Conservation (phyloP, 2,329 filamentous ascomycete genomes). For the Clonostachys chloroleuca region DNA sequence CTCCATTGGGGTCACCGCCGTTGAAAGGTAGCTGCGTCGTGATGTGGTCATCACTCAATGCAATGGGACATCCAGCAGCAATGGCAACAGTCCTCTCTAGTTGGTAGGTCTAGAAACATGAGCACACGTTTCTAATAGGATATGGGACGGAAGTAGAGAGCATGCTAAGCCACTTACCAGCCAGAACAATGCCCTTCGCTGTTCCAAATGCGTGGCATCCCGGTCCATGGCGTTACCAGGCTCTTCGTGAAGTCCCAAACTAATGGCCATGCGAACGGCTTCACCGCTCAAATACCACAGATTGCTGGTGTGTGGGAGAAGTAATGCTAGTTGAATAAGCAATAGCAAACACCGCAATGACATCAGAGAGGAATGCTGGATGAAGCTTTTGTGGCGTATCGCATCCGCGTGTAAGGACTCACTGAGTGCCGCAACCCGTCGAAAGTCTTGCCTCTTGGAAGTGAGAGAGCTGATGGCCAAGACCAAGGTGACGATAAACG, state of each 20-base stretch:
- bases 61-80: constrained; percentile 5
- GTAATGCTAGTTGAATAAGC: constrained; percentile 9
- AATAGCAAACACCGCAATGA: constrained; percentile 8
- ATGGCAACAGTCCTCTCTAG: constrained; percentile 7
- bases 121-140: background rate
- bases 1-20: background rate
- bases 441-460: constrained; percentile 9
- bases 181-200: constrained; percentile 8
- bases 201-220: background rate
- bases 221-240: background rate
- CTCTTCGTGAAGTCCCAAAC: constrained; percentile 12
- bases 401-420: constrained; percentile 10
- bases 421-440: constrained; percentile 10
- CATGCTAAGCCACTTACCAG: constrained; percentile 1
- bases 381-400: constrained; percentile 5
- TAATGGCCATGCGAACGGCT: constrained; percentile 13
- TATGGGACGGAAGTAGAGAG: background rate
- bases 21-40: constrained; percentile 3
- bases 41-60: constrained; percentile 5
- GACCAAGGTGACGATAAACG: constrained; percentile 8
- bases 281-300: constrained; percentile 12
- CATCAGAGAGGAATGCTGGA: constrained; percentile 3
- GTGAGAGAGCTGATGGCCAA: constrained; percentile 11
- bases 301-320: constrained; percentile 10
- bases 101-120: constrained; percentile 4